Evolutionary conservation across 805 yeast genomes (phyloP), one percentile per base, ranked within the genome.

Genomic region (Yamadazyma phyllophila): DNA sequence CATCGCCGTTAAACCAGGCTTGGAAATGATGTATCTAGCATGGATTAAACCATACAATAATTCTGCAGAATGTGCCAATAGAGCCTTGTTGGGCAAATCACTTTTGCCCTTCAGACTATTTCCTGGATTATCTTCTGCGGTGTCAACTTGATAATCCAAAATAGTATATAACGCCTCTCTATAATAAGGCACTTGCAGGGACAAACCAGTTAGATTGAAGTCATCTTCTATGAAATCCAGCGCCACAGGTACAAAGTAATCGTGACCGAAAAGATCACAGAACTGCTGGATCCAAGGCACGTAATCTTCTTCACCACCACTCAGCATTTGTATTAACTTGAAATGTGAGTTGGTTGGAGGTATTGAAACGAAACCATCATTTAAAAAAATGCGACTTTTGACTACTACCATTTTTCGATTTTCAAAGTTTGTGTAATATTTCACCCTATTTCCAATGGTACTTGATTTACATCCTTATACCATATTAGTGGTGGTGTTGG

Each of bases 211-310:
- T 58, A 94, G 75, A 62, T 94, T 94, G 75, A 94, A 94, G 55
- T 94, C 98, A 65, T 94, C 99, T 57, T 91, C 97, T 49, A 94
- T 88, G 65, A 90, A 94, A 41, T 89, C 97, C 39, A 87, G 89
- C 1, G 90, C 77, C 5, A 94, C 96, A 55, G 91, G 95, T 36
- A 91, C 96, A 64, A 90, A 90, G 63, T 83, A 92, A 60, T 94
- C 95, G 62, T 88, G 92, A 17, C 92, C 92, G 58, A 83, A 85
- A 55, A 81, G 71, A 39, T 85, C 77, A 60, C 95, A 86, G 64
- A 83, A 88, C 54, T 83, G 83, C 49, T 85, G 80, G 55, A 89
- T 84, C 96, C 96, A 90, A 37, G 89, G 82, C 47, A 82, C 85
- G 58, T 75, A 73, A 48, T 78, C 85, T 47, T 76, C 83, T 52